Base-by-base conservation (phyloP, 1,139 yeast genomes). In the Candida mesenterica region DNA sequence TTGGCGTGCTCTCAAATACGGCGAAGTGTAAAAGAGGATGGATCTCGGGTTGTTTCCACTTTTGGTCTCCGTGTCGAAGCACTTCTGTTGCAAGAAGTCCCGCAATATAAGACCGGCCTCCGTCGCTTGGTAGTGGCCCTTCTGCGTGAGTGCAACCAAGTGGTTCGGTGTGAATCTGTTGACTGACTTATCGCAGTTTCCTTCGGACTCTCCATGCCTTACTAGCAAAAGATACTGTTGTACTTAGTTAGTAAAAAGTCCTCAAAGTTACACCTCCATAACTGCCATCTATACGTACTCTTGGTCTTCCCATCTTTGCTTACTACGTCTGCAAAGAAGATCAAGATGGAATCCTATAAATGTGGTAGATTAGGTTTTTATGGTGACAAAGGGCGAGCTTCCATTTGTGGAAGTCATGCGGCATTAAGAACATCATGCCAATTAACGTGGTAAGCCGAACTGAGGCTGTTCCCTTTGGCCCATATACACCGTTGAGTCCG, bases 161-260 rank as follows among this genome's bases (percentile, higher is more conserved):
- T 89, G 96, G 58, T 89, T 88, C 2, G 96, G 87, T 0, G 82
- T 76, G 46, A 72, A 67, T 39, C 82, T 65, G 55, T 89, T 88
- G 36, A 89, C 90, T 2, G 79, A 62, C 53, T 88, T 87, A 57
- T 89, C 95, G 50, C 72, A 76, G 59, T 89, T 89, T 10, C 96
- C 94, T 52, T 86, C 95, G 3, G 92, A 82, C 54, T 89, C 96
- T 23, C 96, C 97, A 56, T 89, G 97, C 48, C 96, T 78, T 9
- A 89, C 80, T 18, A 89, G 67, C 32, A 89, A 64, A 27, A 89
- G 87, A 30, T 88, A 72, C 84, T 80, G 34, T 6, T 30, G n/a
- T n/a, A n/a, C n/a, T n/a, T n/a, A 24, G 26, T 5, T 10, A 25
- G 6, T 19, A 19, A 9, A 6, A 19, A 19, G 6, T 19, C 9